These are phyloP conservation scores for Mortierella sp. DNA, from an alignment of 371 early-diverging fungal genomes.

Conservation along the genomic window DNA sequence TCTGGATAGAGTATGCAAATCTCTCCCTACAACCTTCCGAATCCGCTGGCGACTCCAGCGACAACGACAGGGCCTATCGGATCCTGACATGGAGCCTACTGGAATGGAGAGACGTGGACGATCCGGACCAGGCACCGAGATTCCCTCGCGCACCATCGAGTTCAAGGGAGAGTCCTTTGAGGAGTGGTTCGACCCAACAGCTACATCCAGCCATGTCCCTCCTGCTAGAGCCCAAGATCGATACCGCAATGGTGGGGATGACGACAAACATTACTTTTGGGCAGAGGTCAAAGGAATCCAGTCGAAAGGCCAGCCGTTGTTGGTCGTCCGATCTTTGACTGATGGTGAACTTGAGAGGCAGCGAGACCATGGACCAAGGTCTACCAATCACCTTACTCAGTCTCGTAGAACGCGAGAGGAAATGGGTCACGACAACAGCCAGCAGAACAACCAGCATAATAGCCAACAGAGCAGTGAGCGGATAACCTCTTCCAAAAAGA, in stretches of 20 bases:
- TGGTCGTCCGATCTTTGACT: conserved; percentile 32
- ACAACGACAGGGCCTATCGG: background rate
- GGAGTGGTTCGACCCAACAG: conserved; percentile 45
- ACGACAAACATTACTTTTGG: conserved; percentile 23
- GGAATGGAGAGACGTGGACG: background rate
- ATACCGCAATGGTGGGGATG: background rate
- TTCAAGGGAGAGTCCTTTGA: conserved; percentile 43
- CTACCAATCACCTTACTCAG: background rate
- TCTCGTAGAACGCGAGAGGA: background rate
- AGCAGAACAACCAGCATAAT: background rate
- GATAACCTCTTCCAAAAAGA: conserved; percentile 24
- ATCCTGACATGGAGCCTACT: background rate
- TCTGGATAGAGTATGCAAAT: conserved; percentile 32
- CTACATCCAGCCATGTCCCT: background rate
- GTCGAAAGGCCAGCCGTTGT: conserved; percentile 27
- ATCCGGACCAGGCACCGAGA: background rate
- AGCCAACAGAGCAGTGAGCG: conserved; percentile 9
- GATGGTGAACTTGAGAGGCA: conserved; percentile 10
- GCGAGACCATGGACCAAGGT: background rate
- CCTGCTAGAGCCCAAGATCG: background rate
- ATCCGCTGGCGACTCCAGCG: conserved; percentile 28
- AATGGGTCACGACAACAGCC: no score
- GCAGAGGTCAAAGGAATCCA: conserved; percentile 26
- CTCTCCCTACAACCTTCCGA: conserved; percentile 11
- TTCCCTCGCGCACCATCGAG: conserved; percentile 20